phyloP scores from a whole-genome alignment of 805 yeast species.

The Lipomyces anomalus region DNA sequence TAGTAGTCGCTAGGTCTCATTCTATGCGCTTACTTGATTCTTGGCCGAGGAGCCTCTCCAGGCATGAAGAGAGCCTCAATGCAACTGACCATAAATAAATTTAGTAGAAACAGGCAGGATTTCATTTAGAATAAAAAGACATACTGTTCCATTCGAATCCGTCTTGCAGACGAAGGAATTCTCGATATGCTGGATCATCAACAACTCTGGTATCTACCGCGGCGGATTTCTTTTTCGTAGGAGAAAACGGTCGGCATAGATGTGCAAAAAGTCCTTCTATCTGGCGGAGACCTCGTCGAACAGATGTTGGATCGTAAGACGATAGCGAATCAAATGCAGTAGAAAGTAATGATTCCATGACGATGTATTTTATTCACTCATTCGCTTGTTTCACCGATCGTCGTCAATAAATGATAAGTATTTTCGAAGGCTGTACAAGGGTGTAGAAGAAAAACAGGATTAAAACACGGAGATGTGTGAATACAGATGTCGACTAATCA shows the following conservation, averaged over 20 bases:
- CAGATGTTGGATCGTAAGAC: slow-evolving; percentile 22
- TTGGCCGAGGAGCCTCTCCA: slow-evolving; percentile 18
- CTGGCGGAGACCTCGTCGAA: slow-evolving; percentile 24
- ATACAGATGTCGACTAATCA: too few relatives aligned
- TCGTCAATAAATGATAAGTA: too few relatives aligned
- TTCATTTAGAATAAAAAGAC: slow-evolving; percentile 28
- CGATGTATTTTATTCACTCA: too few relatives aligned
- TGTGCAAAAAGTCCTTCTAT: slow-evolving; percentile 23
- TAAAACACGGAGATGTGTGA: too few relatives aligned
- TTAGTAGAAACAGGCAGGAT: neutral
- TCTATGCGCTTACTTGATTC: slow-evolving; percentile 5
- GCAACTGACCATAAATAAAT: slow-evolving; percentile 22
- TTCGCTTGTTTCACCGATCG: too few relatives aligned
- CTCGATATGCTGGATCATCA: slow-evolving; percentile 24
- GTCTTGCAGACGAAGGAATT: slow-evolving; percentile 47
- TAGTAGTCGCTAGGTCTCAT: neutral
- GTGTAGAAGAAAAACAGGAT: too few relatives aligned
- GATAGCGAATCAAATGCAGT: slow-evolving; percentile 21
- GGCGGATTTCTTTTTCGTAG: neutral
- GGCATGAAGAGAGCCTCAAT: slow-evolving; percentile 24
- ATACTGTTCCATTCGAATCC: slow-evolving; percentile 48
- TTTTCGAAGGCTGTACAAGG: too few relatives aligned
- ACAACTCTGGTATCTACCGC: slow-evolving; percentile 10
- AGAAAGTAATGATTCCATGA: slow-evolving; percentile 22
- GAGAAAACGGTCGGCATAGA: slow-evolving; percentile 12